Conservation (phyloP, 2,329 filamentous ascomycete genomes). For the Chaetomiaceae sp. region DNA sequence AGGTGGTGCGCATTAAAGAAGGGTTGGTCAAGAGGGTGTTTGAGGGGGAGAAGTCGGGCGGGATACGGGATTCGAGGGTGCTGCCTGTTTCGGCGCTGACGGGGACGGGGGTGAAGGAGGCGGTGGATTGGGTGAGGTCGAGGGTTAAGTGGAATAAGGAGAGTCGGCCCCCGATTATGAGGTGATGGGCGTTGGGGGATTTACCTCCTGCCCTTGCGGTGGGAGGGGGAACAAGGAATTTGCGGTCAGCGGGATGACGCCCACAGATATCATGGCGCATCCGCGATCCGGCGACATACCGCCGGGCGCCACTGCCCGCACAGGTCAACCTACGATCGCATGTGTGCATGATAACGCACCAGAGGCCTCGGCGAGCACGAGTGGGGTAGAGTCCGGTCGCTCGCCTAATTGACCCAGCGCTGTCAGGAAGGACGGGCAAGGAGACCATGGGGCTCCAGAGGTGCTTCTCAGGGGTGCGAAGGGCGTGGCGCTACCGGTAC, state of each 20-base stretch:
- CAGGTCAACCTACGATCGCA: too few species aligned
- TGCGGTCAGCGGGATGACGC: too few species aligned
- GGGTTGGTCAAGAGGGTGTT: constrained; percentile 92
- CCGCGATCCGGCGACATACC: too few species aligned
- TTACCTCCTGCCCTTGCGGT: not conserved
- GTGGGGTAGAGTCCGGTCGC: too few species aligned
- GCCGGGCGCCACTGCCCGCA: not conserved
- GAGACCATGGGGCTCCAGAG: too few species aligned
- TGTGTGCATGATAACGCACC: too few species aligned
- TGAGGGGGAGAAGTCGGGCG: constrained; percentile 83
- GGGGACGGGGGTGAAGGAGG: constrained; percentile 81
- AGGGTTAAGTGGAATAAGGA: constrained; percentile 97
- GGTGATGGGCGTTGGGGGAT: constrained; percentile 46
- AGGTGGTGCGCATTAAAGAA: constrained; percentile 96
- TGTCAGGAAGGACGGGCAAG: too few species aligned
- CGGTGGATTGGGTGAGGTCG: constrained; percentile 93
- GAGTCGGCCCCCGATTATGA: constrained; percentile 84
- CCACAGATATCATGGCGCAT: too few species aligned
- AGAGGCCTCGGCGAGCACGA: too few species aligned
- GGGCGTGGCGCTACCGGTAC: too few species aligned
- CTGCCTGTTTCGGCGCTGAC: constrained; percentile 89
- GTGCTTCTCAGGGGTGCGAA: too few species aligned
- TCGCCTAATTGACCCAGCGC: too few species aligned
- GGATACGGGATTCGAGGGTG: constrained; percentile 85
- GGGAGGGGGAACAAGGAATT: not conserved